Base-by-base conservation (phyloP, 805 yeast genomes). In the Zygosaccharomyces lentus region DNA sequence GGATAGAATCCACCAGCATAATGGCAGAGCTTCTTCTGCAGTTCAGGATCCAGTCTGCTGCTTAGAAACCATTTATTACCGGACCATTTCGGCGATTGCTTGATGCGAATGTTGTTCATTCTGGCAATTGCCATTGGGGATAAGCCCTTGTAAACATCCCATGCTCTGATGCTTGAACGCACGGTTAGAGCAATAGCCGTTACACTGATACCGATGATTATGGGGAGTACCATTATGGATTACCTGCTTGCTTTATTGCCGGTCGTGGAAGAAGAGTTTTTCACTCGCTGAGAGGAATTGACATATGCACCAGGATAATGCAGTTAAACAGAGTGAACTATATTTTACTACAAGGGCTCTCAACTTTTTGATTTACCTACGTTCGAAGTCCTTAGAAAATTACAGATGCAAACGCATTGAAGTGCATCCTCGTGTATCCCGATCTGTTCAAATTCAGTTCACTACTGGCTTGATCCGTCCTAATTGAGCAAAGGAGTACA, bases 1-100 rank as follows among this genome's bases (percentile, higher is more conserved):
- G 62, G 60, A n/a, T 75, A 72, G 58, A 85, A 85, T 0, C 87
- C 80, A 12, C 95, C 95, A 13, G 68, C 71, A 35, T 64, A 74
- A 49, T 67, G 64, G 34, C 59, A 58, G 17, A 65, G 40, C 31
- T 46, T 36, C 1, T 34, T 21, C 36, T 50, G 57, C 7, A 57
- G 41, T 9, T 41, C 34, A 1, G 48, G 39, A 12, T 45, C 44
- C 24, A 61, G 36, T 29, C 29, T 32, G 39, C 49, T 54, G 19
- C 59, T 51, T n/a, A 34, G 38, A 38, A 54, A 57, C 29, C 51
- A 36, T 6, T 15, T 38, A 37, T 50, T 58, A 16, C 43, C 38
- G 9, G 51, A 36, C 12, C 49, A 38, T 7, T 35, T 40, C 2
- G 49, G 35, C n/a, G 43, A 16, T 5, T 45, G 35, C 23, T 31